Conservation (phyloP, 1,139 yeast genomes). For the Nematodospora anomalae region DNA sequence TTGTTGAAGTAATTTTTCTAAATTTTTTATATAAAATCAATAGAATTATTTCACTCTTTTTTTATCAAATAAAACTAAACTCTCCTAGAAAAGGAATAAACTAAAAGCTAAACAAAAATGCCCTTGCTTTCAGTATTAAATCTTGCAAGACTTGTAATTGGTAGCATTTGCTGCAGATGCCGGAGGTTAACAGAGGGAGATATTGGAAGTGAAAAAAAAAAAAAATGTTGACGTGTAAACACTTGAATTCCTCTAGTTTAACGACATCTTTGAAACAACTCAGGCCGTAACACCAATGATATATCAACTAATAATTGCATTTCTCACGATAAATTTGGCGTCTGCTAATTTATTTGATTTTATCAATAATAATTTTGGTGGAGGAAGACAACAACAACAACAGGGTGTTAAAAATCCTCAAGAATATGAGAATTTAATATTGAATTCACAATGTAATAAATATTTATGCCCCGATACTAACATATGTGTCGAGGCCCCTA, state of each 20-base stretch:
- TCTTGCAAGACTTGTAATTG: too few relatives aligned
- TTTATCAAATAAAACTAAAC: too few relatives aligned
- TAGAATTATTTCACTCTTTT: too few relatives aligned
- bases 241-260: neutral
- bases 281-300: neutral
- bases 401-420: slow-evolving; percentile 26
- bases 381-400: slow-evolving; percentile 15
- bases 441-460: slow-evolving; percentile 52
- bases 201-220: slow-evolving; percentile 3
- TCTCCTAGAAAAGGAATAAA: too few relatives aligned
- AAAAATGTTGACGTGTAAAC: slow-evolving; percentile 7
- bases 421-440: slow-evolving; percentile 30
- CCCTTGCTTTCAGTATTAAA: too few relatives aligned
- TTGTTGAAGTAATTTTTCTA: too few relatives aligned
- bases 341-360: slow-evolving; percentile 37
- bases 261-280: neutral
- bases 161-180: too few relatives aligned
- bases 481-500: slow-evolving; percentile 66
- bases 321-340: slow-evolving; percentile 2
- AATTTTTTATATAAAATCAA: too few relatives aligned
- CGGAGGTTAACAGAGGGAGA: too few relatives aligned
- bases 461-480: slow-evolving; percentile 84
- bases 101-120: too few relatives aligned
- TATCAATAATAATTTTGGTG: slow-evolving; percentile 31
- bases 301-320: slow-evolving; percentile 3